These are phyloP conservation scores for Selenicereus undatus DNA, from an alignment of 148 eudicot species.

Conservation along the genomic window DNA sequence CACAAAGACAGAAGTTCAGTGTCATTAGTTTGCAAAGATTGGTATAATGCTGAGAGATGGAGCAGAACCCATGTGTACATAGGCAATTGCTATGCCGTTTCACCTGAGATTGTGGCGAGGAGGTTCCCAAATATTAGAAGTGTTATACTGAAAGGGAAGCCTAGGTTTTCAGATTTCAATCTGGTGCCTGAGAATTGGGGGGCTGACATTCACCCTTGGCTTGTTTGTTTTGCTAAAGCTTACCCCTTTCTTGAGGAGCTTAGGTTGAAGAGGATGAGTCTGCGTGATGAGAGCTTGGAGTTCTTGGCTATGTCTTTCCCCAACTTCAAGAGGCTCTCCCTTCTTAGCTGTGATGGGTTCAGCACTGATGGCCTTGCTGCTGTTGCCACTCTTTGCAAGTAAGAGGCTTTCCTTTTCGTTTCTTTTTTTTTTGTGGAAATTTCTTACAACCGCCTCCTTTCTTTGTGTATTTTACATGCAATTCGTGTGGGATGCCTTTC, in stretches of 20 bases:
- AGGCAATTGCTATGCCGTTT: slow-evolving; percentile 77
- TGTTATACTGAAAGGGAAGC: slow-evolving; percentile 68
- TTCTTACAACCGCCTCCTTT: too few relatives aligned
- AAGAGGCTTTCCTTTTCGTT: slow-evolving; percentile 9
- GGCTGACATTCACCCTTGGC: slow-evolving; percentile 68
- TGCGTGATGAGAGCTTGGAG: slow-evolving; percentile 74
- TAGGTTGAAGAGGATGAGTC: slow-evolving; percentile 76
- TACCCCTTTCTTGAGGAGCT: slow-evolving; percentile 83
- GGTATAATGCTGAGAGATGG: slow-evolving; percentile 82
- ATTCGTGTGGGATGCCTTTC: neutral
- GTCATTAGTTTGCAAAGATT: slow-evolving; percentile 77
- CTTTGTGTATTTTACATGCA: neutral
- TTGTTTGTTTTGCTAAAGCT: slow-evolving; percentile 42
- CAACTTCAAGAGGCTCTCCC: slow-evolving; percentile 56
- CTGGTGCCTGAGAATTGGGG: slow-evolving; percentile 84
- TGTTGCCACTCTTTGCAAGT: slow-evolving; percentile 85
- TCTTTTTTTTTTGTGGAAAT: neutral
- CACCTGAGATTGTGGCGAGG: slow-evolving; percentile 64
- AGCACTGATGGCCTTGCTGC: slow-evolving; percentile 71
- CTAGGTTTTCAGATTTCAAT: slow-evolving; percentile 77
- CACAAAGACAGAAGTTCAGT: slow-evolving; percentile 60
- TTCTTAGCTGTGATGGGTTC: slow-evolving; percentile 83
- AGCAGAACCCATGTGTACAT: slow-evolving; percentile 62
- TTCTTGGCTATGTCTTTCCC: slow-evolving; percentile 53
- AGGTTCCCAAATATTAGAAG: slow-evolving; percentile 68